These are phyloP conservation scores for Kitagawia praeruptora DNA, from an alignment of 129 eudicot genomes.

Conservation along the genomic window DNA sequence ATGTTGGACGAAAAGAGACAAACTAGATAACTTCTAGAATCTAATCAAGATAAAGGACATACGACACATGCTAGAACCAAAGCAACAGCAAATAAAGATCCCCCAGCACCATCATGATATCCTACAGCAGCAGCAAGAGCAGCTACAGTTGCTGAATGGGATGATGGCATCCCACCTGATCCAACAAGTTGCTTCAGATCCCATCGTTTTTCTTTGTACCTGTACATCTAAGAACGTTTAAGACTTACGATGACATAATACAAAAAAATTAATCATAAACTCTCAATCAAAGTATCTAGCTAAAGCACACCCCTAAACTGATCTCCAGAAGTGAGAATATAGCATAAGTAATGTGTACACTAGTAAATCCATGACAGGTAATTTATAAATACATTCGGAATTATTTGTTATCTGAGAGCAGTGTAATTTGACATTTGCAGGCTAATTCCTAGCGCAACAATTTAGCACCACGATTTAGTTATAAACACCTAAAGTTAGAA, in stretches of 20 bases:
- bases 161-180: constrained; percentile 99
- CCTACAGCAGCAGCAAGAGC: constrained; percentile 89
- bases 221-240: constrained; percentile 56
- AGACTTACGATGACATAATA: constrained; percentile 26
- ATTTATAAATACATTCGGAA: not conserved
- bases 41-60: constrained; percentile 22
- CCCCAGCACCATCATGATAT: constrained; percentile 67
- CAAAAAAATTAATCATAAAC: not conserved
- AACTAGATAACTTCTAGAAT: not conserved
- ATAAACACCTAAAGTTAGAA: too few relatives aligned
- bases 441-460: not conserved
- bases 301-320: not conserved
- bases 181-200: constrained; percentile 79
- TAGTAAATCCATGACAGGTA: not conserved
- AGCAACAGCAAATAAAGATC: constrained; percentile 60
- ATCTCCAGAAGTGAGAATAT: not conserved
- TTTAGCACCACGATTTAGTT: too few relatives aligned
- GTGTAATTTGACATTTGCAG: not conserved
- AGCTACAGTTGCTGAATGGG: constrained; percentile 91
- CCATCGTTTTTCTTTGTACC: constrained; percentile 90
- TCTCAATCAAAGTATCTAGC: not conserved
- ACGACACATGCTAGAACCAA: constrained; percentile 75
- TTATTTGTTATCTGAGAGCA: not conserved
- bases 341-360: not conserved
- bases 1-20: not conserved